These are phyloP conservation scores for Stropharia rugosoannulata DNA, from an alignment of 768 basidiomycete species.

Conservation along the genomic window DNA sequence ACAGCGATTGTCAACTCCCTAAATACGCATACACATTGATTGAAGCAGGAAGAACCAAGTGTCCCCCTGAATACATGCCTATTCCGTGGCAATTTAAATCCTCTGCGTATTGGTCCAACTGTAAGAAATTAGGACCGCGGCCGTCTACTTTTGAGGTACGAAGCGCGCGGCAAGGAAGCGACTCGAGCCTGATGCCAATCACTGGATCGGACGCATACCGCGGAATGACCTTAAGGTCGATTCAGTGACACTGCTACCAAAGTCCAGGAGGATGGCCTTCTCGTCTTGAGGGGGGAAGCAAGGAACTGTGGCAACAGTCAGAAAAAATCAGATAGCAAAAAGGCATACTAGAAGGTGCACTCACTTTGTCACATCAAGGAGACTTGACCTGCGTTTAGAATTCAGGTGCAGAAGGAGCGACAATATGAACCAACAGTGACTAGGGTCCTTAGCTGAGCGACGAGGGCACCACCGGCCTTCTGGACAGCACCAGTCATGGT, in stretches of 20 bases:
- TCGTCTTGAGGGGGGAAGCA: constrained; percentile 89
- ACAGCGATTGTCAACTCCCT: too few species aligned
- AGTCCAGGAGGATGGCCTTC: constrained; percentile 86
- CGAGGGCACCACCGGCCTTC: constrained; percentile 79
- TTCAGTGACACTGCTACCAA: constrained; percentile 89
- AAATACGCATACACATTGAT: too few species aligned
- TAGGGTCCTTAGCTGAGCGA: constrained; percentile 59
- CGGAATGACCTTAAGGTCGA: constrained; percentile 87
- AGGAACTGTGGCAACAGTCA: constrained; percentile 57
- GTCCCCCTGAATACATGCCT: too few species aligned
- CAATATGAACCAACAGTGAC: constrained; percentile 36
- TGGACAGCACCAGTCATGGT: constrained; percentile 61
- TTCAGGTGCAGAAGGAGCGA: constrained; percentile 48
- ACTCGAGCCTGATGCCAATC: constrained; percentile 75
- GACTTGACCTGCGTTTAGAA: constrained; percentile 86
- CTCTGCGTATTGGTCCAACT: too few species aligned
- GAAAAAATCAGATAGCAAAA: neutral
- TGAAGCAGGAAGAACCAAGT: too few species aligned
- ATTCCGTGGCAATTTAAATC: too few species aligned
- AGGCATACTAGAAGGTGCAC: constrained; percentile 18
- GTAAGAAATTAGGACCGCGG: constrained; percentile 15
- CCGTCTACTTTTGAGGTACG: constrained; percentile 23
- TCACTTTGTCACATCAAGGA: constrained; percentile 77
- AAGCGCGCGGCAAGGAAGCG: constrained; percentile 8
- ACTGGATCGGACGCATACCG: constrained; percentile 84